Evolutionary conservation across 768 basidiomycete species (phyloP), one percentile per base, ranked within the genome.

Genomic region (Pisolithus albus): DNA sequence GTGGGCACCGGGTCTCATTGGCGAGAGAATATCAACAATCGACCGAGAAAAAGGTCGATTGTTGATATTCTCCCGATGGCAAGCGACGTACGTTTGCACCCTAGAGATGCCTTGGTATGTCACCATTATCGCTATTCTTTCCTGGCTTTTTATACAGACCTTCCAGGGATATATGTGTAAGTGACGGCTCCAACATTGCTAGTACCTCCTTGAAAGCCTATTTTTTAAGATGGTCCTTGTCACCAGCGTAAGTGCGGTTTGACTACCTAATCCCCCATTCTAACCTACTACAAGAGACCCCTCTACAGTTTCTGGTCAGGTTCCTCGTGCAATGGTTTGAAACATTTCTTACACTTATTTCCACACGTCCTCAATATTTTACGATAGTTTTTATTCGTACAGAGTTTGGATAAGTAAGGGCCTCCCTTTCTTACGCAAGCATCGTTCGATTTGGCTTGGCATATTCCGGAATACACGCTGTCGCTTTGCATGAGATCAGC

Each of bases 351-450:
- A 28, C 9, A 7, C n/a, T n/a, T 41, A 28, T 36, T 19, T 23
- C 1, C 4, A 3, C 4, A 3, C 36, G 38, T 3, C 11, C 52
- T 57, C 13, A 61, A n/a, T 1, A 0, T 6, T 19, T 13, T 13
- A 9, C 30, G 13, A 40, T 40, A 64, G 63, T 47, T 63, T 63
- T 26, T 64, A 64, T 26, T 49, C 51, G 21, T 58, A 63, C 26
- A 61, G 60, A 28, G 60, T 64, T 19, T 64, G 60, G 60, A 61
- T 63, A 56, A 62, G 61, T 63, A 43, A 1, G 16, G 21, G 26
- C 8, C 1, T 18, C 11, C 34, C 11, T 21, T 15, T 16, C 23
- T 16, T 7, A 1, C 23, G 16, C 30, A 9, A 8, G 39, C 10
- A 5, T 4, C 15, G 21, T 2, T 23, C 23, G 28, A 52, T 3